Percentiles rank a stretch among this genome's conserved stretches.
Evolutionary conservation across 805 yeast species (phyloP).

Genomic region (Metschnikowia hibisci): DNA sequence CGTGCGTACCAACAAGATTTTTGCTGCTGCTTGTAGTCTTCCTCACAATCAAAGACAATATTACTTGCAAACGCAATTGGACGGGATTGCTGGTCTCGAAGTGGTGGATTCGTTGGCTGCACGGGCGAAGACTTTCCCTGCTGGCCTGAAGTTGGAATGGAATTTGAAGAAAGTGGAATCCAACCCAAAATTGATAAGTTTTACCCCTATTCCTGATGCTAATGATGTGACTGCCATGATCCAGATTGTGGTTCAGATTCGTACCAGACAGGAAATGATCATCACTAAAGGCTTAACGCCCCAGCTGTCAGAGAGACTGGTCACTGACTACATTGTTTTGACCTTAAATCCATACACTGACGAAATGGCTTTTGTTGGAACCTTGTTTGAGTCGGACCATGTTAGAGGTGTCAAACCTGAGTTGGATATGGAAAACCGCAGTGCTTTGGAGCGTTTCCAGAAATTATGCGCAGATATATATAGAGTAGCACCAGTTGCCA

Average conservation of each 20-base stretch:
- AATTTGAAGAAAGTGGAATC: constrained; percentile 64
- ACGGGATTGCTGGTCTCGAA: constrained; percentile 32
- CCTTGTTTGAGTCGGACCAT: constrained; percentile 36
- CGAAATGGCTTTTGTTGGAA: constrained; percentile 38
- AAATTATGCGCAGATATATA: constrained; percentile 37
- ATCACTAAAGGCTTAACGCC: constrained; percentile 22
- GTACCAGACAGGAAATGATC: constrained; percentile 35
- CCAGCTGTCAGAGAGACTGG: constrained; percentile 24
- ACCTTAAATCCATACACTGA: constrained; percentile 38
- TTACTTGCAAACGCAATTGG: constrained; percentile 41
- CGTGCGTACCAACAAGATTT: constrained; percentile 75
- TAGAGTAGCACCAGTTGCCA: constrained; percentile 30
- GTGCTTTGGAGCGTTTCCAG: constrained; percentile 23
- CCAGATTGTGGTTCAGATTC: constrained; percentile 37
- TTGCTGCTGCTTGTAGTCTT: constrained; percentile 51
- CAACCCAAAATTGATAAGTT: constrained; percentile 67
- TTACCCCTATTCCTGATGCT: constrained; percentile 59
- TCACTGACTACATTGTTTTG: constrained; percentile 37
- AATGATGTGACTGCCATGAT: constrained; percentile 35
- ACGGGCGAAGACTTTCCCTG: constrained; percentile 47
- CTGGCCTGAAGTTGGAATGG: constrained; percentile 64
- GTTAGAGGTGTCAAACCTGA: constrained; percentile 38
- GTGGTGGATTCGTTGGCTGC: constrained; percentile 29
- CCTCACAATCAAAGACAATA: constrained; percentile 31
- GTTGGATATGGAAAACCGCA: constrained; percentile 17